Evolutionary conservation across 495 filamentous ascomycete species (phyloP), one percentile per base, ranked within the genome.

Genomic region (Aspergillus kassunensis): DNA sequence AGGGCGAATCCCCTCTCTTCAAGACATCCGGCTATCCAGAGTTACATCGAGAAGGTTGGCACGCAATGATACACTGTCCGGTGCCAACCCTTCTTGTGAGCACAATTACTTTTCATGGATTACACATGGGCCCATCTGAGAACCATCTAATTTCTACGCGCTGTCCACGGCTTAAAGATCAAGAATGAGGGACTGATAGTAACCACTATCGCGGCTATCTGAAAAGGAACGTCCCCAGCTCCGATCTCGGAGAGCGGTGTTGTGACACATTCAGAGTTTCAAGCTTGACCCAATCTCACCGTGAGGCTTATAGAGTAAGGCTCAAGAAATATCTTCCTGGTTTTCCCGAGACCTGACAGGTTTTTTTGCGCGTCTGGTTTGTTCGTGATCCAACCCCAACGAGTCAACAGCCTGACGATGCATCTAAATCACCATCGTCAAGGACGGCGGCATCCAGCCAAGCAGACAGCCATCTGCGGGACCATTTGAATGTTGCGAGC

Each of bases 341-440:
- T 53, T 53, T 44, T 41, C 43, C 51, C 51, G 51, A 53, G 42
- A 31, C 25, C 23, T 40, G 23, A 31, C 43, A 44, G 31, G n/a
- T n/a, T 53, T 15, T 23, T 18, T 46, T 53, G 51, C 33, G 42
- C 24, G 34, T 53, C 42, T 40, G 29, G 41, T 37, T 23, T 19
- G 41, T 50, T 42, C n/a, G 16, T 36, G 31, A 53, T 53, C 51
- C 42, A 53, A 42, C 25, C 18, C 24, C 11, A 31, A 46, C 45
- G 4, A 49, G 19, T 15, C 31, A 44, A 15, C 15, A 37, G 27
- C 9, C 18, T 8, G 25, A 30, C 42, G n/a, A n/a, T n/a, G n/a
- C n/a, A n/a, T n/a, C n/a, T n/a, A n/a, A n/a, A n/a, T n/a, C n/a
- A n/a, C n/a, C n/a, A n/a, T n/a, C n/a, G n/a, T n/a, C n/a, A n/a